These are phyloP conservation scores for Poteriospumella lacustris DNA, from an alignment of 108 stramenopile species.

Conservation along the genomic window DNA sequence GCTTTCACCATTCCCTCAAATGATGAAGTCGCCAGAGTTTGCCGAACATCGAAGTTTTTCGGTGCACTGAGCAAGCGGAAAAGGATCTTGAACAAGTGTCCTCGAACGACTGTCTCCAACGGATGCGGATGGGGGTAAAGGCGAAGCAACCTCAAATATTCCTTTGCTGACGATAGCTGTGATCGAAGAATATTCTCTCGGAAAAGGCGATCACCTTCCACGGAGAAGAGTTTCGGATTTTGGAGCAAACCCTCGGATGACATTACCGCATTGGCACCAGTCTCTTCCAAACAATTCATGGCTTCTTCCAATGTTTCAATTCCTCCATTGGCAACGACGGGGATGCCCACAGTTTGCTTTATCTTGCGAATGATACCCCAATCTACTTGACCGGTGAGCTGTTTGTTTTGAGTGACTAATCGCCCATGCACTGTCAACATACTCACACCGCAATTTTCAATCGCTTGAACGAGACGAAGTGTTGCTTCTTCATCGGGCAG, in stretches of 20 bases:
- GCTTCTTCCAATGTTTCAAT: neutral
- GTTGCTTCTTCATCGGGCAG: neutral
- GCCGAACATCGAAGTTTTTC: neutral
- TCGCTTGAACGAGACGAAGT: neutral
- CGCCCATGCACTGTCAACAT: constrained; percentile 26
- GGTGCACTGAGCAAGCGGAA: neutral
- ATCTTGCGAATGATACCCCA: constrained; percentile 12
- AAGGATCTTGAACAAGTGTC: constrained; percentile 25
- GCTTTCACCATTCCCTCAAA: neutral
- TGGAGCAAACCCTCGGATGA: constrained; percentile 13
- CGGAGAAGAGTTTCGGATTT: neutral
- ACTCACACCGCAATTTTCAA: neutral
- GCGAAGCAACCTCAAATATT: neutral
- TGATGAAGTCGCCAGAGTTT: neutral
- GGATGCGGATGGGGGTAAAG: neutral
- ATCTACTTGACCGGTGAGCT: neutral
- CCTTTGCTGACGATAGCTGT: neutral
- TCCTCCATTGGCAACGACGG: constrained; percentile 24
- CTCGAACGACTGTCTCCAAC: neutral
- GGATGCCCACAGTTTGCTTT: constrained; percentile 10
- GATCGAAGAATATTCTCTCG: neutral
- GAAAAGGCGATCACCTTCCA: constrained; percentile 1
- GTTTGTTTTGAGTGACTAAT: neutral
- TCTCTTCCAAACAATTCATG: constrained; percentile 11
- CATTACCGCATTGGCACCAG: constrained; percentile 17